These are phyloP conservation scores for Blastobotrys capitulatus DNA, from an alignment of 1,139 yeast species.

Conservation along the genomic window DNA sequence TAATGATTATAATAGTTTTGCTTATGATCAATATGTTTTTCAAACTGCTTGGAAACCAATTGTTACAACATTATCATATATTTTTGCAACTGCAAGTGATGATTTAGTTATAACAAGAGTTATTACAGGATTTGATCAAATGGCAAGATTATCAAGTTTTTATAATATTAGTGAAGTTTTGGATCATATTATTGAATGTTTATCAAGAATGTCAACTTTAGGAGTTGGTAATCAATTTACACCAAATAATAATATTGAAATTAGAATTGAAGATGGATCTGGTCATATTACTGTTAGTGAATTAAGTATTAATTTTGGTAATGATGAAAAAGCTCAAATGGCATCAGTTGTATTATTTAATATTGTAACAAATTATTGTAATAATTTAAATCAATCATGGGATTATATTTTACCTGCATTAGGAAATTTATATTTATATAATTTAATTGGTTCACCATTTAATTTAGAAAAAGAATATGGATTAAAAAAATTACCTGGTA, in stretches of 20 bases:
- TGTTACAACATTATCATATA: conserved; percentile 62
- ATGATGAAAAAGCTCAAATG: conserved; percentile 86
- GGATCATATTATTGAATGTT: conserved; percentile 57
- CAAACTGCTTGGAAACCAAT: conserved; percentile 55
- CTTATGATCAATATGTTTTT: conserved; percentile 68
- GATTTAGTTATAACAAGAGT: conserved; percentile 84
- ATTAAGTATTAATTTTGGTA: conserved; percentile 76
- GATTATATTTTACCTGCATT: conserved; percentile 52
- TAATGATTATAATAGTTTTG: conserved; percentile 3
- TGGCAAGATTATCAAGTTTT: conserved; percentile 67
- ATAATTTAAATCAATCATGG: conserved; percentile 50
- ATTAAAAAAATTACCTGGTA: conserved; percentile 44
- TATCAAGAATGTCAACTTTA: conserved; percentile 53
- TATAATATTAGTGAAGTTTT: conserved; percentile 53
- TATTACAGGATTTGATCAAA: conserved; percentile 80
- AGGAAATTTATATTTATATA: conserved; percentile 63
- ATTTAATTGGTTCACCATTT: conserved; percentile 45
- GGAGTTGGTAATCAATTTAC: conserved; percentile 38
- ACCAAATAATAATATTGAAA: conserved; percentile 36
- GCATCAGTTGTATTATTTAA: conserved; percentile 82
- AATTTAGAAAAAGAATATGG: conserved; percentile 8
- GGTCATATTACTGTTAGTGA: conserved; percentile 63
- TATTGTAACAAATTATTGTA: conserved; percentile 55
- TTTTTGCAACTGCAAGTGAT: conserved; percentile 83
- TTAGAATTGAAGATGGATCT: conserved; percentile 42